phyloP scores from a whole-genome alignment of 495 filamentous ascomycete genomes.

The Hyaloscypha variabilis region DNA sequence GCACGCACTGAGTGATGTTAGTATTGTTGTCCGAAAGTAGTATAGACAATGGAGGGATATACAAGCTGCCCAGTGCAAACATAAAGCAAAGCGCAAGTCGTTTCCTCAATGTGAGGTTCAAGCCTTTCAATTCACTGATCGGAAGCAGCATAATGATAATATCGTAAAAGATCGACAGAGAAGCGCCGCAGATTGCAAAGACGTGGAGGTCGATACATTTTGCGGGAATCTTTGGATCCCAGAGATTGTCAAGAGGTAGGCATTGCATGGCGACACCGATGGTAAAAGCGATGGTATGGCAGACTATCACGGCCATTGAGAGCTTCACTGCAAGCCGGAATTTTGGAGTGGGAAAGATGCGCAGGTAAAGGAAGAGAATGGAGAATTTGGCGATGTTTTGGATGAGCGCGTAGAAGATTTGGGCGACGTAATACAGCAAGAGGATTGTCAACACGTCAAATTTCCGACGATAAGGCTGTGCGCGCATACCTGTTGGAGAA shows the following conservation, averaged over 20 bases:
- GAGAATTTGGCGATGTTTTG: constrained; percentile 42
- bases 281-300: constrained; percentile 43
- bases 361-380: constrained; percentile 52
- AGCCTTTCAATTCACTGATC: constrained; percentile 35
- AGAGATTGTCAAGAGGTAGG: constrained; percentile 37
- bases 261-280: constrained; percentile 46
- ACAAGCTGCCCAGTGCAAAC: constrained; percentile 39
- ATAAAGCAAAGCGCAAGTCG: constrained; percentile 39
- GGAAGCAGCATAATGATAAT: constrained; percentile 42
- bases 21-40: constrained; percentile 2
- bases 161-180: constrained; percentile 39
- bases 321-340: constrained; percentile 35
- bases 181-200: constrained; percentile 36
- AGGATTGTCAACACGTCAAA: background rate
- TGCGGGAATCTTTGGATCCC: constrained; percentile 31
- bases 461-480: background rate
- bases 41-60: background rate
- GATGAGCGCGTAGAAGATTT: constrained; percentile 43
- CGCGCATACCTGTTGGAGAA: constrained; percentile 9
- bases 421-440: constrained; percentile 33
- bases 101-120: constrained; percentile 40
- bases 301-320: constrained; percentile 37
- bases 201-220: constrained; percentile 38
- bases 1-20: constrained; percentile 28
- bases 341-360: constrained; percentile 44